These are phyloP conservation scores for Drechslerella dactyloides DNA, from an alignment of 2,329 filamentous ascomycete genomes.

Conservation along the genomic window DNA sequence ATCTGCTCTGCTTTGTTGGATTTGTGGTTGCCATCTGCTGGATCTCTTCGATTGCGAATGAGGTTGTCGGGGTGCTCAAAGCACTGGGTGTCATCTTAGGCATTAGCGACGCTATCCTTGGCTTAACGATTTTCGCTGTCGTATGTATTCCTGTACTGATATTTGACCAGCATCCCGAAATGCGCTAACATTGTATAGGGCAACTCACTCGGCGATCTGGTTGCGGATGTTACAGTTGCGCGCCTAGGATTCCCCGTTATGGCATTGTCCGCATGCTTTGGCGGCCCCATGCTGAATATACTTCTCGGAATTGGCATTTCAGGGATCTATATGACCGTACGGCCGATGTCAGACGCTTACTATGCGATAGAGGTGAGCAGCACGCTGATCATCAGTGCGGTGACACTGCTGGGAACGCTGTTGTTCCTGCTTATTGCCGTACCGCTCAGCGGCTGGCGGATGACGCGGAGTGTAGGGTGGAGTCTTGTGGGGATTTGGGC, in stretches of 20 bases:
- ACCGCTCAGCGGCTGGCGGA: conserved; percentile 82
- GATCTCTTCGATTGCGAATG: conserved; percentile 94
- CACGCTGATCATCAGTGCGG: conserved; percentile 81
- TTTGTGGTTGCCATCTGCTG: conserved; percentile 92
- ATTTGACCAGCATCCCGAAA: too few species aligned
- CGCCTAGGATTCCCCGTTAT: conserved; percentile 94
- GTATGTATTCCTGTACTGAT: conserved; percentile 33
- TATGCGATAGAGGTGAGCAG: conserved; percentile 85
- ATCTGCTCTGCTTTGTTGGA: conserved; percentile 82
- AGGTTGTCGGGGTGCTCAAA: conserved; percentile 94
- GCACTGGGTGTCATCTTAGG: conserved; percentile 87
- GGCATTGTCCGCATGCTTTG: conserved; percentile 92
- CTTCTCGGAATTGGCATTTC: conserved; percentile 90
- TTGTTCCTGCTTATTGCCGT: conserved; percentile 78
- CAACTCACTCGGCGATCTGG: conserved; percentile 90
- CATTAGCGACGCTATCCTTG: conserved; percentile 93
- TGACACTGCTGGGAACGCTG: conserved; percentile 82
- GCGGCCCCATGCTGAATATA: conserved; percentile 98
- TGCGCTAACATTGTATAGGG: conserved; percentile 60
- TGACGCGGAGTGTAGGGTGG: conserved; percentile 82
- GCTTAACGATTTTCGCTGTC: conserved; percentile 93
- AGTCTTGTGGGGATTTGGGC: conserved; percentile 80
- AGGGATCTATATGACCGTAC: conserved; percentile 84
- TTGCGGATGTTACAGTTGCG: conserved; percentile 93
- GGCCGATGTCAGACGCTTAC: conserved; percentile 76